Percentiles rank a stretch among this genome's conserved stretches.
Conservation (phyloP, 306 rosid species). For the Quercus rubra region DNA sequence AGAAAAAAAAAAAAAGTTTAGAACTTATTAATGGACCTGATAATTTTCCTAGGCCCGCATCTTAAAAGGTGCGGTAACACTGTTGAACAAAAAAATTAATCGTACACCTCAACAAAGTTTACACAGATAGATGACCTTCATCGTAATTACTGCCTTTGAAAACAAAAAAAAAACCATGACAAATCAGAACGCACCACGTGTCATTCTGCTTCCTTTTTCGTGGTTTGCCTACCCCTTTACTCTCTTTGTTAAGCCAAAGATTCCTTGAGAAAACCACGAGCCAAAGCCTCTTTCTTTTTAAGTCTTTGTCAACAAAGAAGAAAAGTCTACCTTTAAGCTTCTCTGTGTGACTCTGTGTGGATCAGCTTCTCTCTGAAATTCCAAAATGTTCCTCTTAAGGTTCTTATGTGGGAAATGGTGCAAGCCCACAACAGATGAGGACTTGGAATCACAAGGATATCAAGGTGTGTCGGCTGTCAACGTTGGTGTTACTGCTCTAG, state of each 20-base stretch:
- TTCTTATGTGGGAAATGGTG: constrained; percentile 46
- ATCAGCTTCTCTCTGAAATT: constrained; percentile 1
- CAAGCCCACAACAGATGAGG: constrained; percentile 47
- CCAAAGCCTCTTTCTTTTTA: background rate
- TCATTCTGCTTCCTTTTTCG: too few relatives aligned
- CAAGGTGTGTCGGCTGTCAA: constrained; percentile 53
- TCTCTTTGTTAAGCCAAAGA: background rate
- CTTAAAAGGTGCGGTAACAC: too few relatives aligned
- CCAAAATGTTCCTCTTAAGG: constrained; percentile 57
- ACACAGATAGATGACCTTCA: too few relatives aligned
- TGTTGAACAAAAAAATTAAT: too few relatives aligned
- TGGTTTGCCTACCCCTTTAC: too few relatives aligned
- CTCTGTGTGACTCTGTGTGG: background rate
- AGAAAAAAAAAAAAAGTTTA: too few relatives aligned
- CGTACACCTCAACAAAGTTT: too few relatives aligned
- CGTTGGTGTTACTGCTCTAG: constrained; percentile 33
- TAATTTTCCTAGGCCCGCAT: too few relatives aligned
- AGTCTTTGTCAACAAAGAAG: background rate
- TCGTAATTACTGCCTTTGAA: too few relatives aligned
- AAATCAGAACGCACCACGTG: too few relatives aligned
- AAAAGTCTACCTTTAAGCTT: background rate
- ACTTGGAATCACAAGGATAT: constrained; percentile 39
- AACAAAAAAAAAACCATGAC: background rate
- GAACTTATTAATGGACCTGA: too few relatives aligned
- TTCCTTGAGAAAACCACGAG: background rate